These are phyloP conservation scores for Tricholoma furcatifolium DNA, from an alignment of 768 basidiomycete genomes.

Conservation along the genomic window DNA sequence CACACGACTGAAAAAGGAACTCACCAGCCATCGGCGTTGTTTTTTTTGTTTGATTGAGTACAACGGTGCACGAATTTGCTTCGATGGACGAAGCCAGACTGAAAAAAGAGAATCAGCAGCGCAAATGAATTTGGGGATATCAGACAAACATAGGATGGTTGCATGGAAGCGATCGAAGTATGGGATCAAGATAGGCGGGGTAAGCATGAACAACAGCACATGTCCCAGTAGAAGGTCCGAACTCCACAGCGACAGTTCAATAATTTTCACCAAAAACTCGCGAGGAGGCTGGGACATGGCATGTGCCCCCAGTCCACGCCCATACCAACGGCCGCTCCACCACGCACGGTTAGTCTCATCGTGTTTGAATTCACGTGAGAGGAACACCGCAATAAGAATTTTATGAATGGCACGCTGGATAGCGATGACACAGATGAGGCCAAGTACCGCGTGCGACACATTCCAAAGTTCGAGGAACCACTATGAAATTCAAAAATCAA, in stretches of 20 bases:
- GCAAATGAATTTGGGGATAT: not conserved
- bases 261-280: conserved; percentile 97
- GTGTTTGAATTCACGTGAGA: conserved; percentile 98
- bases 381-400: conserved; percentile 88
- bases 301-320: conserved; percentile 84
- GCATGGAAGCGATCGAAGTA: conserved; percentile 92
- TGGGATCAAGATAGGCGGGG: conserved; percentile 84
- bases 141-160: conserved; percentile 78
- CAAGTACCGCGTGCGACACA: conserved; percentile 88
- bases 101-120: conserved; percentile 1
- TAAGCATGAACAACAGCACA: conserved; percentile 86
- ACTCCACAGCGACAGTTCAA: conserved; percentile 94
- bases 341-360: conserved; percentile 98
- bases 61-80: conserved; percentile 90
- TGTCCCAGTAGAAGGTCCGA: conserved; percentile 90
- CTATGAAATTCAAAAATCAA: conserved; percentile 37
- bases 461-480: conserved; percentile 97
- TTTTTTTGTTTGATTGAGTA: conserved; percentile 88
- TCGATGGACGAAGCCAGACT: conserved; percentile 96
- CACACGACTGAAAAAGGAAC: conserved; percentile 20
- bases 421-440: conserved; percentile 86
- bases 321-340: conserved; percentile 99
- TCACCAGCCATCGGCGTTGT: conserved; percentile 87
- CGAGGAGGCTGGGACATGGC: conserved; percentile 98
- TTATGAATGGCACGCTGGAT: conserved; percentile 95